Evolutionary conservation across 2,329 filamentous ascomycete species (phyloP).

Genomic region (Endothia cerciana): DNA sequence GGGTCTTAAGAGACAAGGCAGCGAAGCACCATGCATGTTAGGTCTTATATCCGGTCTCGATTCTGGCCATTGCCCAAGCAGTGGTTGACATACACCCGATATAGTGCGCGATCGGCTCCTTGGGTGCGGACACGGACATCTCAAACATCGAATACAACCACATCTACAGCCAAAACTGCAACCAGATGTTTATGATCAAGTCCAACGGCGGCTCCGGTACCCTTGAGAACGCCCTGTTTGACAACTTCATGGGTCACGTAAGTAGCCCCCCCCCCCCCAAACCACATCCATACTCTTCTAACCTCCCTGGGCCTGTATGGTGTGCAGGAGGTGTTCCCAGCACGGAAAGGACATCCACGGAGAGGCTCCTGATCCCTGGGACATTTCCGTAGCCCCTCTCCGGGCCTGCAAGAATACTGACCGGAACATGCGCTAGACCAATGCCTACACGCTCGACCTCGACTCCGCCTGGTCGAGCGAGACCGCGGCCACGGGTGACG

Average conservation of each 20-base stretch:
- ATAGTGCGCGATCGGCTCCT: constrained; percentile 56
- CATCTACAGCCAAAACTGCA: constrained; percentile 61
- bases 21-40: no score
- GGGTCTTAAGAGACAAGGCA: no score
- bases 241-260: constrained; percentile 62
- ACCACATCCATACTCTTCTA: background rate
- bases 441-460: constrained; percentile 62
- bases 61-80: background rate
- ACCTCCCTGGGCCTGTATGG: background rate
- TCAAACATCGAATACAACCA: constrained; percentile 58
- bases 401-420: background rate
- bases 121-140: constrained; percentile 51
- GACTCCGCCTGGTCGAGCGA: constrained; percentile 53
- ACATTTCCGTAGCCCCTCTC: background rate
- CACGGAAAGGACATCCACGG: background rate
- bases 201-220: constrained; percentile 60
- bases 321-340: background rate
- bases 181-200: constrained; percentile 69
- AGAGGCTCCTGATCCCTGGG: background rate
- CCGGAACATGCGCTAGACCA: constrained; percentile 36
- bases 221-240: constrained; percentile 53
- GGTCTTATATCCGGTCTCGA: background rate
- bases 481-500: constrained; percentile 44
- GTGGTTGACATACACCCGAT: background rate
- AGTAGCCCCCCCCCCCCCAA: background rate